These are phyloP conservation scores for Talaromyces liani DNA, from an alignment of 495 filamentous ascomycete species.

Conservation along the genomic window DNA sequence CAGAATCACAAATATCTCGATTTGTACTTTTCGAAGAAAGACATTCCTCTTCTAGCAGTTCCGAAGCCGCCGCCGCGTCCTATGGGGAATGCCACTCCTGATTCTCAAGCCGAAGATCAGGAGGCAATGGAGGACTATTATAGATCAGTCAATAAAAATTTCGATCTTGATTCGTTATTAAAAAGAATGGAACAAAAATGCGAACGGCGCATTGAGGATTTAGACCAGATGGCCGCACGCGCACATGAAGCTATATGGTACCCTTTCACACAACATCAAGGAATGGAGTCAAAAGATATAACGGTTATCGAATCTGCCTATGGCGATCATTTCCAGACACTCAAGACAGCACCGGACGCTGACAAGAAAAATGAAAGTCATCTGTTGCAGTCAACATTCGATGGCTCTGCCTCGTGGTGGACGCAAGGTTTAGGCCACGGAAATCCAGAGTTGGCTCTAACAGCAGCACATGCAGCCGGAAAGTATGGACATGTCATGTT, in stretches of 20 bases:
- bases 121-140: conserved; percentile 57
- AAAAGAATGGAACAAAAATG: conserved; percentile 44
- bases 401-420: conserved; percentile 81
- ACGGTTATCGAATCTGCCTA: conserved; percentile 67
- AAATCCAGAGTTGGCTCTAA: conserved; percentile 56
- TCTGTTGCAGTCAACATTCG: conserved; percentile 56
- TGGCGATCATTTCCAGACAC: conserved; percentile 65
- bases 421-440: conserved; percentile 76
- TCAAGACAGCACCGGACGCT: conserved; percentile 14
- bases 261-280: conserved; percentile 72
- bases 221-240: conserved; percentile 50
- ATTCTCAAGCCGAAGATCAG: conserved; percentile 36
- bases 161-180: conserved; percentile 32
- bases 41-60: conserved; percentile 46
- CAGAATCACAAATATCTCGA: conserved; percentile 57
- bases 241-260: conserved; percentile 66
- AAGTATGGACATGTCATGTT: conserved; percentile 85
- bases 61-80: conserved; percentile 43
- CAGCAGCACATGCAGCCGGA: conserved; percentile 71
- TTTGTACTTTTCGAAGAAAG: conserved; percentile 52
- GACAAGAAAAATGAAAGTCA: conserved; percentile 11
- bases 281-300: conserved; percentile 49
- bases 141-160: conserved; percentile 20
- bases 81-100: conserved; percentile 13
- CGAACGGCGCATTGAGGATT: conserved; percentile 37